A percentile compares a stretch with the other conserved stretches of the same genome.
These are phyloP conservation scores for Adansonia rubrostipa DNA, from an alignment of 441 rosid genomes.

Conservation along the genomic window DNA sequence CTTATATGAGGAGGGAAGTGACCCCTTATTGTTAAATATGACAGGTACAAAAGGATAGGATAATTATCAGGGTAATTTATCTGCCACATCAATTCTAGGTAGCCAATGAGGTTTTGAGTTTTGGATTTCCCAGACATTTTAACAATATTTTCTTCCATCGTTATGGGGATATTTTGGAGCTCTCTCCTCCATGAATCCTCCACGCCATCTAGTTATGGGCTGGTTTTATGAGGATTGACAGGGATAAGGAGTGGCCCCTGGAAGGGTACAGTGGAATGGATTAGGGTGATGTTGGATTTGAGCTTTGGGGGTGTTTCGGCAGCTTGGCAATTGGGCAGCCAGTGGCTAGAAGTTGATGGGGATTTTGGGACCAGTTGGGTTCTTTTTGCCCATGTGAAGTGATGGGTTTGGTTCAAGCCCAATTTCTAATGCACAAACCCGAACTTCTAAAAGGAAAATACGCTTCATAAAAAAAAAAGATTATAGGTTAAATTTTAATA, in stretches of 20 bases:
- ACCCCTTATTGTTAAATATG: neutral
- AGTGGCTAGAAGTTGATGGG: too few species aligned
- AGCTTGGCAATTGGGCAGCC: too few species aligned
- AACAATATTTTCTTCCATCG: neutral
- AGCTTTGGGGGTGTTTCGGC: too few species aligned
- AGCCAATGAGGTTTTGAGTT: constrained; percentile 54
- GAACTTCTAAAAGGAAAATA: too few species aligned
- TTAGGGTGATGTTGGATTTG: too few species aligned
- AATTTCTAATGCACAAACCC: too few species aligned
- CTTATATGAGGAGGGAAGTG: neutral
- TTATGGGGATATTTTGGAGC: constrained; percentile 41
- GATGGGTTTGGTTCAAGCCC: too few species aligned
- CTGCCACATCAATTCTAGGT: constrained; percentile 48
- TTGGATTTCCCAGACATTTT: constrained; percentile 56
- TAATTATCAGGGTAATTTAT: constrained; percentile 41
- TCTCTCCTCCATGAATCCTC: neutral
- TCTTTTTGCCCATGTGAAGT: too few species aligned
- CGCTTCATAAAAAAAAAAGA: too few species aligned
- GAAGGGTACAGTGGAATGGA: constrained; percentile 16
- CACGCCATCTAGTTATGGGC: constrained; percentile 1
- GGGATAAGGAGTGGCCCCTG: constrained; percentile 32
- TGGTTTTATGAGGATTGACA: constrained; percentile 12
- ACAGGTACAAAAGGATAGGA: constrained; percentile 54
- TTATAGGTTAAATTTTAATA: too few species aligned
- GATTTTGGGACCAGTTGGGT: too few species aligned